phyloP scores from a whole-genome alignment of 805 yeast genomes.

The Cyberlindnera maclurae region DNA sequence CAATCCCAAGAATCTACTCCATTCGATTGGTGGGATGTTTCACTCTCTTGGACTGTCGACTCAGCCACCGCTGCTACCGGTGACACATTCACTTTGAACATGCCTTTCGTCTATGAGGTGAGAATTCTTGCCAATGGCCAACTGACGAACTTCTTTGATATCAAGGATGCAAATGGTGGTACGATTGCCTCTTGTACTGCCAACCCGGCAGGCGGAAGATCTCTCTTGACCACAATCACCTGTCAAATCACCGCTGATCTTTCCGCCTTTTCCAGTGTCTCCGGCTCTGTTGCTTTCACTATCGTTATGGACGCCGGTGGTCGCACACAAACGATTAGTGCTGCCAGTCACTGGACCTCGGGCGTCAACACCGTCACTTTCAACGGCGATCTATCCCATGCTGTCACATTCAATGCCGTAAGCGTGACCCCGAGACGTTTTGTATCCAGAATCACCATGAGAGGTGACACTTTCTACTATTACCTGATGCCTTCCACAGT shows the following conservation, averaged over 20 bases:
- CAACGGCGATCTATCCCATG: constrained; percentile 6
- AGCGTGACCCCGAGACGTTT: not conserved
- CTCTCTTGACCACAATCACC: constrained; percentile 2
- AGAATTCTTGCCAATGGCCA: constrained; percentile 5
- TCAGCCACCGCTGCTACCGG: constrained; percentile 7
- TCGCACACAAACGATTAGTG: constrained; percentile 2
- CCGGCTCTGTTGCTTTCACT: constrained; percentile 6
- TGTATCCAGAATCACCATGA: constrained; percentile 10
- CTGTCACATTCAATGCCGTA: constrained; percentile 1
- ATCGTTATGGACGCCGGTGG: constrained; percentile 13
- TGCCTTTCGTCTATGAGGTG: constrained; percentile 13
- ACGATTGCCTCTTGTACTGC: constrained; percentile 10
- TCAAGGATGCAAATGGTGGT: constrained; percentile 2
- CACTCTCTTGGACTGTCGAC: constrained; percentile 6
- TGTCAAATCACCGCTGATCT: constrained; percentile 9
- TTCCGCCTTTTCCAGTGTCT: not conserved
- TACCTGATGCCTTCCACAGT: constrained; percentile 3
- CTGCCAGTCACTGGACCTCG: constrained; percentile 8
- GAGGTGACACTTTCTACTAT: constrained; percentile 11
- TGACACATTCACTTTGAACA: constrained; percentile 10
- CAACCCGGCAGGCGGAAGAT: constrained; percentile 10
- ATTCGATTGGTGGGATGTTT: constrained; percentile 7
- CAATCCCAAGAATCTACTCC: constrained; percentile 2
- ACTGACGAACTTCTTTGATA: constrained; percentile 5
- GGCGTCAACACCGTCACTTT: constrained; percentile 13